phyloP scores from a whole-genome alignment of 768 basidiomycete species.

The Psilocybe subaeruginosa region DNA sequence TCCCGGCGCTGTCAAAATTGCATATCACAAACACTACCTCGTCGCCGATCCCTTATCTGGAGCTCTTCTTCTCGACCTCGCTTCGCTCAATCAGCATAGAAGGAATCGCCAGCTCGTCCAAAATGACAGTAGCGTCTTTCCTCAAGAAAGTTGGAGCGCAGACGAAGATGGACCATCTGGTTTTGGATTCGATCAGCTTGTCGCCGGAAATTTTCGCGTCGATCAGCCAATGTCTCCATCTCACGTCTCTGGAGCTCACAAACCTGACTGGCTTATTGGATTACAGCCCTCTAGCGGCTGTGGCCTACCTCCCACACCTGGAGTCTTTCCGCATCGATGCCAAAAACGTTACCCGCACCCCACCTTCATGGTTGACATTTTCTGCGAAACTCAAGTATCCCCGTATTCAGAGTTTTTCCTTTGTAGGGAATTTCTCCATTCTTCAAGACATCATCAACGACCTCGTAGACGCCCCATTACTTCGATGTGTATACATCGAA shows the following conservation, averaged over 20 bases:
- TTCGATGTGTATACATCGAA: not conserved
- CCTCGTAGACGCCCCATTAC: not conserved
- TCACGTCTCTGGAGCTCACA: not conserved
- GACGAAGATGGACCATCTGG: not conserved
- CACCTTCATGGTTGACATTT: not conserved
- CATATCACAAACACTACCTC: not conserved
- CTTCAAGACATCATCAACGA: not conserved
- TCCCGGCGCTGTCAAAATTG: not conserved
- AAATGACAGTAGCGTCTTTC: not conserved
- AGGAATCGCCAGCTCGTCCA: not conserved
- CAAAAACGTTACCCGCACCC: not conserved
- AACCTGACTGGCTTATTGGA: not conserved
- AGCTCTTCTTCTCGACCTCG: constrained; percentile 1
- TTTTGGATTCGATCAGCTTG: constrained; percentile 1
- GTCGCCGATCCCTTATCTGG: not conserved
- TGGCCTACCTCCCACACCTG: not conserved
- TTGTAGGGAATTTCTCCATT: not conserved
- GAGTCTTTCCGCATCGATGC: not conserved
- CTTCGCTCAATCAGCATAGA: not conserved
- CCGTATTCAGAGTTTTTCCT: not conserved
- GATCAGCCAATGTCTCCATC: not conserved
- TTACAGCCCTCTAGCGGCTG: not conserved
- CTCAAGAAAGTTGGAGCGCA: not conserved
- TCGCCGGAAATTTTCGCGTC: not conserved
- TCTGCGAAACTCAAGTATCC: not conserved